Conservation (phyloP, 352 stramenopile species). For the Globisporangium echinulatum region DNA sequence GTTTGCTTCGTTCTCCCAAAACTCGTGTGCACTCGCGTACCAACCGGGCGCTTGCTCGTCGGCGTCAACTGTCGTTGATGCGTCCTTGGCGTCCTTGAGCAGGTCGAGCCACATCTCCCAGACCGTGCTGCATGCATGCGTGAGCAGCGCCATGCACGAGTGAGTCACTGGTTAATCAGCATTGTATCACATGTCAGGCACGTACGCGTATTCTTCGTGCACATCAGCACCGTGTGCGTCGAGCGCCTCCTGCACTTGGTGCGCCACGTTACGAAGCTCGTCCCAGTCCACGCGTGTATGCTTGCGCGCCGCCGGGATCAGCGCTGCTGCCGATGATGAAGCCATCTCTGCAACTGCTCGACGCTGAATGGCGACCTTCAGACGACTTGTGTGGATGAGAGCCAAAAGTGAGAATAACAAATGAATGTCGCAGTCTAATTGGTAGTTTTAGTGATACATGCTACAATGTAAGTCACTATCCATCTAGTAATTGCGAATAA, state of each 20-base stretch:
- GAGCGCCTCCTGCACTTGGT: slow-evolving; percentile 53
- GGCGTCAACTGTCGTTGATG: background rate
- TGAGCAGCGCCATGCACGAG: background rate
- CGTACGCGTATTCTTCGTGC: slow-evolving; percentile 58
- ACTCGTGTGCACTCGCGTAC: slow-evolving; percentile 73
- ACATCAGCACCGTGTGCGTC: slow-evolving; percentile 42
- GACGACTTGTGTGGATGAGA: no score
- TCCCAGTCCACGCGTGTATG: slow-evolving; percentile 49
- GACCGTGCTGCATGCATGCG: slow-evolving; percentile 32
- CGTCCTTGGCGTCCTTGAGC: slow-evolving; percentile 26
- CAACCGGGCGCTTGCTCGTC: slow-evolving; percentile 28
- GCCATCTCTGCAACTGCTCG: slow-evolving; percentile 5
- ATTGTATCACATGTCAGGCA: background rate
- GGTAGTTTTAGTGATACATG: no score
- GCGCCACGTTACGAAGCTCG: slow-evolving; percentile 37
- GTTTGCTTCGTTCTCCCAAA: slow-evolving; percentile 87
- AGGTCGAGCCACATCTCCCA: slow-evolving; percentile 72
- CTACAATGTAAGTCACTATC: no score
- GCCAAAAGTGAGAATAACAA: no score
- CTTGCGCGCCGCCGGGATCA: slow-evolving; percentile 19
- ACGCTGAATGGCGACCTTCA: background rate
- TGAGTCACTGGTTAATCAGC: no score
- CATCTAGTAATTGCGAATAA: no score
- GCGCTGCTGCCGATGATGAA: slow-evolving; percentile 9
- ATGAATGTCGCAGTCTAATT: no score